These are phyloP conservation scores for Flaveria floridana DNA, from an alignment of 140 eudicot genomes.

Conservation along the genomic window DNA sequence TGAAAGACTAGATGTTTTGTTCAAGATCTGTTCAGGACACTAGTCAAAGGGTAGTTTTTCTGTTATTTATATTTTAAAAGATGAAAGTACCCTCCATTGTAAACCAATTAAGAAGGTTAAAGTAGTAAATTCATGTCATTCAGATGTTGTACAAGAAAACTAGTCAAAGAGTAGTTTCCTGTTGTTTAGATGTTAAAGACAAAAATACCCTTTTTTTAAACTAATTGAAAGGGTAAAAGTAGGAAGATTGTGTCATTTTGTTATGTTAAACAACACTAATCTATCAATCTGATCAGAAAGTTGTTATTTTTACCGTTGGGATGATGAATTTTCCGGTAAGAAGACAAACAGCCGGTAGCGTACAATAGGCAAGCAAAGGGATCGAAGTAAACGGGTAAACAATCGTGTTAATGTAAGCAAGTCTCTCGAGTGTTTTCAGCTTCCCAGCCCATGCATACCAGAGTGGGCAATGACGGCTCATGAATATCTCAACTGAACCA, in stretches of 20 bases:
- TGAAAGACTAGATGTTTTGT: constrained; percentile 3
- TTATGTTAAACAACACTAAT: not conserved
- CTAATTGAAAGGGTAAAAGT: not conserved
- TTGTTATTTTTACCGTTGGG: constrained; percentile 61
- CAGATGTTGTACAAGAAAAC: not conserved
- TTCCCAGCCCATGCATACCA: constrained; percentile 90
- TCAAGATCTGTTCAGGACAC: constrained; percentile 6
- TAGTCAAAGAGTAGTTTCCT: not conserved
- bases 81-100: not conserved
- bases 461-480: constrained; percentile 88
- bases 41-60: constrained; percentile 5
- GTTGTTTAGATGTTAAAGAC: constrained; percentile 11
- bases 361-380: constrained; percentile 79
- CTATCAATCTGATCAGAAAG: not conserved
- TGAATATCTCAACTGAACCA: constrained; percentile 85
- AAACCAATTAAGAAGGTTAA: not conserved
- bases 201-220: constrained; percentile 4
- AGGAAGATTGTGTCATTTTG: not conserved
- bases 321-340: constrained; percentile 90
- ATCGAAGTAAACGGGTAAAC: constrained; percentile 90
- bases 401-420: constrained; percentile 82
- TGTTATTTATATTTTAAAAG: not conserved
- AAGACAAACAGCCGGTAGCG: constrained; percentile 86
- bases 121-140: not conserved
- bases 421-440: constrained; percentile 73